Percentiles rank a stretch among this genome's conserved stretches.
Evolutionary conservation across 2,329 filamentous ascomycete species (phyloP).

Genomic region (Metarhizium sp.): DNA sequence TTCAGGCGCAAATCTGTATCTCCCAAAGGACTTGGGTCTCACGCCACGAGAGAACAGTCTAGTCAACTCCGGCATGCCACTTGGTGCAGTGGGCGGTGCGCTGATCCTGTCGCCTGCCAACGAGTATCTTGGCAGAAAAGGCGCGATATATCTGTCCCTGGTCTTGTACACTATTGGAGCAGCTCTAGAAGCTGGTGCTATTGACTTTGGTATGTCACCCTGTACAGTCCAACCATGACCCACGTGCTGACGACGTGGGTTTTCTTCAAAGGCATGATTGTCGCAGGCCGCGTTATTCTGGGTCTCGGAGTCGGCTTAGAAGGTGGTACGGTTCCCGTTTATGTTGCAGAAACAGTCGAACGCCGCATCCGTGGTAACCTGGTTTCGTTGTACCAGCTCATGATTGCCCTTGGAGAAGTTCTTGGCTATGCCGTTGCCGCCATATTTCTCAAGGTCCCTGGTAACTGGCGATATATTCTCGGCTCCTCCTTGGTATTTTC

Average conservation of each 20-base stretch:
- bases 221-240: neutral
- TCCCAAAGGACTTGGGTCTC: conserved; percentile 50
- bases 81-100: conserved; percentile 63
- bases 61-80: conserved; percentile 61
- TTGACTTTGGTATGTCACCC: conserved; percentile 44
- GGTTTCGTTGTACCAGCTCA: conserved; percentile 66
- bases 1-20: conserved; percentile 58
- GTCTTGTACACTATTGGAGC: conserved; percentile 62
- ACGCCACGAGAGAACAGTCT: conserved; percentile 49
- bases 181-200: conserved; percentile 56
- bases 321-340: conserved; percentile 65
- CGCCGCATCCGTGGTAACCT: conserved; percentile 59
- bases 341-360: conserved; percentile 65
- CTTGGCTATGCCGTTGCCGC: conserved; percentile 64
- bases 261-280: conserved; percentile 46
- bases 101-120: conserved; percentile 58
- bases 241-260: neutral
- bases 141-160: conserved; percentile 60
- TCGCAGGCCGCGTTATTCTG: conserved; percentile 57
- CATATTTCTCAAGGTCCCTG: conserved; percentile 60
- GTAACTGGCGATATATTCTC: conserved; percentile 67
- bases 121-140: conserved; percentile 56
- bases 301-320: conserved; percentile 64
- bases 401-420: conserved; percentile 66
- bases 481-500: conserved; percentile 64